Conservation (phyloP, 139 green algal species). For the Chlorella sp. region DNA sequence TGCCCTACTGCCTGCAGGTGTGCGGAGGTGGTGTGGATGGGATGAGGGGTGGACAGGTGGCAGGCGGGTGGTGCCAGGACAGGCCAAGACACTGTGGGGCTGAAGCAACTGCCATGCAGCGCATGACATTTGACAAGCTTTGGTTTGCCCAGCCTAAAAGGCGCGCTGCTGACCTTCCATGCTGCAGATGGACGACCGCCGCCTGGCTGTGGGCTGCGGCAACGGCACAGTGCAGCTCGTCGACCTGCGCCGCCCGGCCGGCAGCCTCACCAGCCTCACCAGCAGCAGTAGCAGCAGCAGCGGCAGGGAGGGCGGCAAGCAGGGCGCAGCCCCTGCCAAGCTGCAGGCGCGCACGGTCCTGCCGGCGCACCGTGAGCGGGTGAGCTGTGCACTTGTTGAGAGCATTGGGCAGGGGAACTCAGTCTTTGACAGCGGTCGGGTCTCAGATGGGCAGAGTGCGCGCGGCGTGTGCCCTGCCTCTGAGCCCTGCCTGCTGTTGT, state of each 20-base stretch:
- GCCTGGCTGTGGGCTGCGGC: conserved; percentile 16
- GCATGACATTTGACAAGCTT: background rate
- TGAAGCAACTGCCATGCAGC: background rate
- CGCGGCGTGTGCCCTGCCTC: background rate
- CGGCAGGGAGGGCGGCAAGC: background rate
- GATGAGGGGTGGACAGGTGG: too few species aligned
- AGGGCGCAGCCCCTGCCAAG: background rate
- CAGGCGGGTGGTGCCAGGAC: too few species aligned
- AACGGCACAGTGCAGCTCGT: conserved; percentile 21
- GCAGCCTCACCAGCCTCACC: background rate
- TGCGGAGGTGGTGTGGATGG: background rate
- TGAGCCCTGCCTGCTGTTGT: too few species aligned
- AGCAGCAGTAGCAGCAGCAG: too few species aligned
- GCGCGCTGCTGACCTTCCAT: background rate
- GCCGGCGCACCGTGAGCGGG: conserved; percentile 22
- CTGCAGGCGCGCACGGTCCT: background rate
- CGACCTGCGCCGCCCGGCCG: background rate
- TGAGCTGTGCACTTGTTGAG: background rate
- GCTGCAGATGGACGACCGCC: conserved; percentile 14
- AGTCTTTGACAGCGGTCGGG: too few species aligned
- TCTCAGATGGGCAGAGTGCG: background rate
- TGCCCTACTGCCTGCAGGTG: conserved; percentile 24
- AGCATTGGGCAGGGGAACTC: too few species aligned
- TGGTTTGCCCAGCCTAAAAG: background rate
- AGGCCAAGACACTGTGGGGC: too few species aligned